Conservation (phyloP, 129 eudicot genomes). For the Pseudognaphalium luteoalbum region DNA sequence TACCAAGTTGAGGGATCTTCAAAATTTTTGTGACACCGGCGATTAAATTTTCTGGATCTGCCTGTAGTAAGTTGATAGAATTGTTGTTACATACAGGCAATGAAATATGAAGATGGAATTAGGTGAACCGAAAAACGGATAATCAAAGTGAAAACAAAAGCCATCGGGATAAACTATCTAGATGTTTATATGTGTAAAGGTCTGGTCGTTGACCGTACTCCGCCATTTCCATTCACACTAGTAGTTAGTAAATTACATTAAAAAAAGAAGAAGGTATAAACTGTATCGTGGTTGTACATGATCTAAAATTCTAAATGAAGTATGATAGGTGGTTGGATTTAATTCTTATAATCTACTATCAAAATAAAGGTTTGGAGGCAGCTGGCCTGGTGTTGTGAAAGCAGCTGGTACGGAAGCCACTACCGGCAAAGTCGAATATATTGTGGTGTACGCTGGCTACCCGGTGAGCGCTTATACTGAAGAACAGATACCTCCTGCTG, state of each 20-base stretch:
- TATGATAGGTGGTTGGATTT: neutral
- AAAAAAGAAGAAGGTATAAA: too few relatives aligned
- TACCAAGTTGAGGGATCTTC: too few relatives aligned
- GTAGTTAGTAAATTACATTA: conserved; percentile 24
- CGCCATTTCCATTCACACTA: conserved; percentile 39
- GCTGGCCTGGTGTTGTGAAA: conserved; percentile 57
- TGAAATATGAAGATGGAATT: conserved; percentile 59
- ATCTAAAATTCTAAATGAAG: neutral
- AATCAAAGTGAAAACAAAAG: conserved; percentile 51
- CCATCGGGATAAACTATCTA: conserved; percentile 55
- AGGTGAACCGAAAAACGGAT: conserved; percentile 59
- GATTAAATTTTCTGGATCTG: too few relatives aligned
- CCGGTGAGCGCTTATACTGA: conserved; percentile 30
- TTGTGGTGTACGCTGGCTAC: conserved; percentile 19
- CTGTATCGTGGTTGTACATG: neutral
- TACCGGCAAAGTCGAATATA: conserved; percentile 50
- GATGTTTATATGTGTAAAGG: conserved; percentile 53
- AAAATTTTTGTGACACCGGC: too few relatives aligned
- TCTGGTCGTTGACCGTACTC: conserved; percentile 18
- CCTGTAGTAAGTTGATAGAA: too few relatives aligned
- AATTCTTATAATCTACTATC: neutral
- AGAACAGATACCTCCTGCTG: conserved; percentile 70
- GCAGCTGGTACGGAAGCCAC: conserved; percentile 56
- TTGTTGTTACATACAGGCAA: too few relatives aligned
- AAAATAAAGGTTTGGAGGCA: conserved; percentile 46